Evolutionary conservation across 2,329 filamentous ascomycete genomes (phyloP).

Genomic region (Didymella segeticola): DNA sequence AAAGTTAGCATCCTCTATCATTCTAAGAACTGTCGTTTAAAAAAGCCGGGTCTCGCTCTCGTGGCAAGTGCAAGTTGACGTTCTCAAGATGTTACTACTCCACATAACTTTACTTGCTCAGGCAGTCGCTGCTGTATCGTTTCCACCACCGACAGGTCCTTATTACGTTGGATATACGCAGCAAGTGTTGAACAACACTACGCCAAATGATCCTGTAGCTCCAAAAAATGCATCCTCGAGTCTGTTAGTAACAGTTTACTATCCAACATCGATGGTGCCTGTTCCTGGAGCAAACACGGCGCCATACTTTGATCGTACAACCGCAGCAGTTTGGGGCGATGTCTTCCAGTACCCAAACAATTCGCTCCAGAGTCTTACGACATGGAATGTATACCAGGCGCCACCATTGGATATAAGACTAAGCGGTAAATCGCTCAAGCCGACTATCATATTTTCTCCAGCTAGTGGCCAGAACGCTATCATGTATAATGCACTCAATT

Average conservation of each 20-base stretch:
- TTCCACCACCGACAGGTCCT: constrained; percentile 26
- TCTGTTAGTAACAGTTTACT: constrained; percentile 33
- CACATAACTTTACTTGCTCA: no score
- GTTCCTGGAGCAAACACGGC: constrained; percentile 21
- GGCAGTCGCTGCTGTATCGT: constrained; percentile 8
- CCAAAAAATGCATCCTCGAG: constrained; percentile 20
- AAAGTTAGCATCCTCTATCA: no score
- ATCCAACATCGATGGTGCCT: constrained; percentile 25
- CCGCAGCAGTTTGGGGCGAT: constrained; percentile 24
- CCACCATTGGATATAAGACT: constrained; percentile 16
- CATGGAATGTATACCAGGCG: constrained; percentile 21
- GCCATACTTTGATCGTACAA: constrained; percentile 32
- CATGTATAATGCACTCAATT: constrained; percentile 12
- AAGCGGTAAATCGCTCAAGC: constrained; percentile 4
- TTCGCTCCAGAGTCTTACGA: constrained; percentile 16
- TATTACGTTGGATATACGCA: constrained; percentile 36
- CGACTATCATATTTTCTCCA: constrained; percentile 29
- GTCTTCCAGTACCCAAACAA: constrained; percentile 13
- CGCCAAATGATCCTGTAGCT: constrained; percentile 29
- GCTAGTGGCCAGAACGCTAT: constrained; percentile 22
- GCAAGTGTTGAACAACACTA: constrained; percentile 36
- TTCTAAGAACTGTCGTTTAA: no score
- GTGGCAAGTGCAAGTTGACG: no score
- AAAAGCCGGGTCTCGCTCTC: no score
- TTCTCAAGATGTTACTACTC: no score